phyloP scores from a whole-genome alignment of 1,284 basidiomycete species.

The Fomes fomentarius region DNA sequence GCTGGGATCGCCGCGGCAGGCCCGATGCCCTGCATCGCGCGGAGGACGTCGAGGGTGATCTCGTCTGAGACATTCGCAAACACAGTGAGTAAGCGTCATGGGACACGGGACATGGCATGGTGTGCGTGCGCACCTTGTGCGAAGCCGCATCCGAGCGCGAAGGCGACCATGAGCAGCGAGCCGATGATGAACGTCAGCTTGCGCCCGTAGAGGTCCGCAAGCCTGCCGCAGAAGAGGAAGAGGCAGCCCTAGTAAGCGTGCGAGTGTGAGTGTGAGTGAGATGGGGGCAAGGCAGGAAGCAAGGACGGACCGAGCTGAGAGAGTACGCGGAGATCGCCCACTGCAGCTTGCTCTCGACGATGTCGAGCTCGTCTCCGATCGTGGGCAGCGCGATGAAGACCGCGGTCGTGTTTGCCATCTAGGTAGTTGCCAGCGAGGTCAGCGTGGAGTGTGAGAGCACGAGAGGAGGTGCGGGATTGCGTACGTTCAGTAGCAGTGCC shows the following conservation, averaged over 20 bases:
- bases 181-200: conserved; percentile 56
- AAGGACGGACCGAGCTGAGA: too few relatives aligned
- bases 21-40: conserved; percentile 73
- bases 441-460: not conserved
- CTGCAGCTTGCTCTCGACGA: too few relatives aligned
- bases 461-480: conserved; percentile 9
- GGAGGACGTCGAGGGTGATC: conserved; percentile 62
- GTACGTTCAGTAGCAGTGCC: conserved; percentile 38
- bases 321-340: too few relatives aligned
- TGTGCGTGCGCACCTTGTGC: conserved; percentile 41
- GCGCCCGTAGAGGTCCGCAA: conserved; percentile 64
- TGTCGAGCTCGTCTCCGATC: too few relatives aligned
- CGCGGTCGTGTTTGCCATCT: conserved; percentile 42
- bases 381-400: too few relatives aligned
- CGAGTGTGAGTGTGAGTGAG: not conserved
- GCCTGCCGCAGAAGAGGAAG: conserved; percentile 57
- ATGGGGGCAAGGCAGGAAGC: too few relatives aligned
- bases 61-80: conserved; percentile 41
- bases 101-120: too few relatives aligned
- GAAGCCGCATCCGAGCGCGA: conserved; percentile 47
- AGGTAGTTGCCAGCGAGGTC: not conserved
- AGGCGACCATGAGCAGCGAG: conserved; percentile 37
- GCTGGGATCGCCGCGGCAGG: conserved; percentile 72
- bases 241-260: conserved; percentile 50
- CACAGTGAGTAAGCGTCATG: not conserved